Base-by-base conservation (phyloP, 441 rosid genomes). In the Erysimum cheiri region DNA sequence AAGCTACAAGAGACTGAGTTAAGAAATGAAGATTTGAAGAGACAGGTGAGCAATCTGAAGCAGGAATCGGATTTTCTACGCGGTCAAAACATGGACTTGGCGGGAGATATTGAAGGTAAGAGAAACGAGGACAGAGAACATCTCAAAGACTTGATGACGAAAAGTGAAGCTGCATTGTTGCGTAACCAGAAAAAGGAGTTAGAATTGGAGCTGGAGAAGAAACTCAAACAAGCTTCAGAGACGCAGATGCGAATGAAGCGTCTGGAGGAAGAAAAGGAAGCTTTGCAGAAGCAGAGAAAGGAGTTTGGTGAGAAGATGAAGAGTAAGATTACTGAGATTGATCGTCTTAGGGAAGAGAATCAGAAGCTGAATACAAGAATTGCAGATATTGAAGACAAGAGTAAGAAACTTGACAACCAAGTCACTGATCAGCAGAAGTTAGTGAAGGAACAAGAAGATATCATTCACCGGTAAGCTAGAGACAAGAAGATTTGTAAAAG, bases 281-380 rank as follows among this genome's bases (percentile, higher is more conserved):
- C 3, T 12, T 28, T 55, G 0, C 39, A 26, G 31, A 57, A 57
- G 13, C 76, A 77, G 22, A 82, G 74, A 15, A 74, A 69, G 5
- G 71, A 84, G 29, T 29, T 84, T 49, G 74, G 61, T 8, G 85
- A 81, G 64, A 66, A 70, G 36, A 12, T 84, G 50, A 71, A 62
- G 56, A 60, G 59, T 26, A 77, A 66, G 68, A 46, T 56, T 22
- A 49, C 28, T 2, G 84, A 85, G 58, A 59, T 57, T 13, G 74
- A 53, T 39, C 67, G 33, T 55, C 54, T 84, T 57, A 81, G 46
- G 60, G 82, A 81, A 40, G 91, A 87, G 70, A 84, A 83, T n/a
- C 79, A 67, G 35, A 71, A 48, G 35, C 43, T 82, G 67, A 48
- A 40, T 5, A 63, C 40, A 31, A 82, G 59, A 78, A 54, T 80